A percentile compares a stretch with the other conserved stretches of the same genome.
Conservation (phyloP, 371 early-diverging fungal genomes). For the Mucor lusitanicus region DNA sequence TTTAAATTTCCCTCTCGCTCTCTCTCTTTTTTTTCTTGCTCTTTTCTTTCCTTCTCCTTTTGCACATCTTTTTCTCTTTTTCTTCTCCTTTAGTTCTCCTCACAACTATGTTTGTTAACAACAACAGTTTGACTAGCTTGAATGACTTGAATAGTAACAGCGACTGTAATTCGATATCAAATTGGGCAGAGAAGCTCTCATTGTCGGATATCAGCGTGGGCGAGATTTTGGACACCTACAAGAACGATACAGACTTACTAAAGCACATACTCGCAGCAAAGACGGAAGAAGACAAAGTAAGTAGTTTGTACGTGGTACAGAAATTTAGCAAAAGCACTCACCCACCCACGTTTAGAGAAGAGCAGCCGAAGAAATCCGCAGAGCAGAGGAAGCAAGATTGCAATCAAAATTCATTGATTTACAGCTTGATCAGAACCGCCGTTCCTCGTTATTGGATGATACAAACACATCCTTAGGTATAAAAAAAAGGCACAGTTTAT, state of each 20-base stretch:
- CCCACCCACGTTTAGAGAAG: slow-evolving; percentile 28
- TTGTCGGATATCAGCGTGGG: slow-evolving; percentile 44
- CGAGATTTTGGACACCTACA: slow-evolving; percentile 52
- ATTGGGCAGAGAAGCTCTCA: slow-evolving; percentile 13
- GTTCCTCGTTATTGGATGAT: slow-evolving; percentile 33
- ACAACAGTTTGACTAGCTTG: not conserved
- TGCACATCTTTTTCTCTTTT: slow-evolving; percentile 3
- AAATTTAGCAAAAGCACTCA: not conserved
- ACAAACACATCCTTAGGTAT: slow-evolving; percentile 9
- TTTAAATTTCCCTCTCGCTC: slow-evolving; percentile 8
- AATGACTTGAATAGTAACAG: slow-evolving; percentile 1
- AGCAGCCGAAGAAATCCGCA: slow-evolving; percentile 48
- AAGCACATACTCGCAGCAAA: slow-evolving; percentile 54
- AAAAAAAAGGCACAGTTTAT: not conserved
- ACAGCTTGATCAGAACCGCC: slow-evolving; percentile 32
- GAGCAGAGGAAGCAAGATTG: slow-evolving; percentile 46
- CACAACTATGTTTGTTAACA: slow-evolving; percentile 3
- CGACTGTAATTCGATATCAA: not conserved
- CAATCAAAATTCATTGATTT: slow-evolving; percentile 48
- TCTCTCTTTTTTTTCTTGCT: slow-evolving; percentile 6
- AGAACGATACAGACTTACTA: slow-evolving; percentile 51
- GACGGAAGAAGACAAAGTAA: slow-evolving; percentile 58
- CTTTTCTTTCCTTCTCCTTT: slow-evolving; percentile 1
- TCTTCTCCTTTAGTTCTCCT: slow-evolving; percentile 1
- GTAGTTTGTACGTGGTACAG: not conserved